A percentile compares a stretch with the other conserved stretches of the same genome.
Conservation (phyloP, 2,329 filamentous ascomycete species). For the Parastagonospora avenae region DNA sequence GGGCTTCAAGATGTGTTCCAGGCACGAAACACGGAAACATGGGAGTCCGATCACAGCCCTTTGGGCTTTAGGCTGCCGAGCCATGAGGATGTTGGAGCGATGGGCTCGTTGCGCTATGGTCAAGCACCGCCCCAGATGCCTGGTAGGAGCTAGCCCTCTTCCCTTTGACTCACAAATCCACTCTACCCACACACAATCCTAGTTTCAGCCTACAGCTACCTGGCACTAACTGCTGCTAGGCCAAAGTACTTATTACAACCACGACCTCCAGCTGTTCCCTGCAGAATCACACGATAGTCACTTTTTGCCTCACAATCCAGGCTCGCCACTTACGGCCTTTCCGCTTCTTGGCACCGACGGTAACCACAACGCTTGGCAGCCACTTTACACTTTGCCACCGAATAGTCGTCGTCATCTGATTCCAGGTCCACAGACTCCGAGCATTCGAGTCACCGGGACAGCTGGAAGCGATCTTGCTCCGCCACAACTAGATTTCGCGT, state of each 20-base stretch:
- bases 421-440: slow-evolving; percentile 27
- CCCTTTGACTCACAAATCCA: slow-evolving; percentile 30
- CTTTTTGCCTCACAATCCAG: slow-evolving; percentile 35
- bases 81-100: slow-evolving; percentile 13
- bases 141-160: slow-evolving; percentile 25
- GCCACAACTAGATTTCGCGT: slow-evolving; percentile 40
- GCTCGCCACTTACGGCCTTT: slow-evolving; percentile 38
- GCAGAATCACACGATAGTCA: slow-evolving; percentile 24
- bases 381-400: slow-evolving; percentile 34
- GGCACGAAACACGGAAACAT: slow-evolving; percentile 39
- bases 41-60: slow-evolving; percentile 28
- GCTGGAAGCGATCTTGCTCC: slow-evolving; percentile 33
- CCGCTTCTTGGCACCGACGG: slow-evolving; percentile 31
- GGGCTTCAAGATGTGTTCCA: slow-evolving; percentile 30
- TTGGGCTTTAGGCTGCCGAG: slow-evolving; percentile 29
- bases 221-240: slow-evolving; percentile 25
- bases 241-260: slow-evolving; percentile 38
- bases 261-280: slow-evolving; percentile 29
- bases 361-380: slow-evolving; percentile 35
- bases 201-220: slow-evolving; percentile 36
- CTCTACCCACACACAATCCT: slow-evolving; percentile 10
- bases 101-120: slow-evolving; percentile 8
- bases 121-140: slow-evolving; percentile 20
- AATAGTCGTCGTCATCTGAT: slow-evolving; percentile 42
- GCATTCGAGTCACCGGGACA: slow-evolving; percentile 39